Percentiles rank a stretch among this genome's conserved stretches.
Evolutionary conservation across 1,284 basidiomycete genomes (phyloP).

Genomic region (Polyporus tsugae): DNA sequence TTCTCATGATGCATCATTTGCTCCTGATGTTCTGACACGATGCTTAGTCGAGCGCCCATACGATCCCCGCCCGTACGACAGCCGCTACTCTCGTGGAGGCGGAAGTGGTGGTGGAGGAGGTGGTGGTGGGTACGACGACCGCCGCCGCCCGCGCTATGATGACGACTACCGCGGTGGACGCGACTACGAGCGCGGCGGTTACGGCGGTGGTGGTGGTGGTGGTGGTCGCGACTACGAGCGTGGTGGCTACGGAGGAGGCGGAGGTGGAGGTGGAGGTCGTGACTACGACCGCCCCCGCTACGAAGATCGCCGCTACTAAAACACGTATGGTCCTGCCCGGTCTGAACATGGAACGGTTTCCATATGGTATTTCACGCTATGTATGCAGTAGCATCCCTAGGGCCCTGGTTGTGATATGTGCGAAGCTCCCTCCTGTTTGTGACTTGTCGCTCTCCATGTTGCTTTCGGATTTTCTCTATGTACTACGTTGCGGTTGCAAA

Average conservation of each 20-base stretch:
- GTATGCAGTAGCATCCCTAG: neutral
- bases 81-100: conserved; percentile 71
- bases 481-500: conserved; percentile 13
- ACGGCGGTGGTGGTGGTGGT: conserved; percentile 49
- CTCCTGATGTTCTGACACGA: conserved; percentile 2
- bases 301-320: conserved; percentile 54
- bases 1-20: neutral
- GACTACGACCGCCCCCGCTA: conserved; percentile 47
- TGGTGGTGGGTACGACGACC: conserved; percentile 39
- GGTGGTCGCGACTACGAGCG: conserved; percentile 47
- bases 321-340: neutral
- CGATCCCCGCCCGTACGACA: conserved; percentile 83
- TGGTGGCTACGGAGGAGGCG: conserved; percentile 38
- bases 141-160: conserved; percentile 36
- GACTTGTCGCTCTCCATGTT: conserved; percentile 19
- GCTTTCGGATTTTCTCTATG: conserved; percentile 24
- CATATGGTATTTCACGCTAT: conserved; percentile 10
- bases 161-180: conserved; percentile 39
- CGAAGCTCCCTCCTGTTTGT: conserved; percentile 16
- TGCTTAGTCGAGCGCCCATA: conserved; percentile 73
- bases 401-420: conserved; percentile 7
- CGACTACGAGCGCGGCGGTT: conserved; percentile 55
- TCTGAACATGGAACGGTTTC: neutral
- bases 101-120: conserved; percentile 24
- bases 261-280: conserved; percentile 37